Evolutionary conservation across 2,329 filamentous ascomycete genomes (phyloP).

Genomic region (Neonectria punicea): DNA sequence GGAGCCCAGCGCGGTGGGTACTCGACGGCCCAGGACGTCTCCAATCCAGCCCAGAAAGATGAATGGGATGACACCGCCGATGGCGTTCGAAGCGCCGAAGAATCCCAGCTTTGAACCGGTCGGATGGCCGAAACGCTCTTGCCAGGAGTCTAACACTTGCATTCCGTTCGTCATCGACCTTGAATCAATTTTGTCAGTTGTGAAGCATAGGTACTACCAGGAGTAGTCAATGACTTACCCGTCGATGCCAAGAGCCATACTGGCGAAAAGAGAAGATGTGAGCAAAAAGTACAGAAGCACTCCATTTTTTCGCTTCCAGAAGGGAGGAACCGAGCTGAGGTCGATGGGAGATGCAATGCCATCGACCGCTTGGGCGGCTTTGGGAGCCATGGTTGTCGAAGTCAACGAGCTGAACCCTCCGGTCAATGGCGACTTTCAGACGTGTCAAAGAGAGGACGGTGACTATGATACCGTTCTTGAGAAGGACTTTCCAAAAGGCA

Average conservation of each 20-base stretch:
- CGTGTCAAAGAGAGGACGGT: neutral
- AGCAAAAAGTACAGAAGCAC: slow-evolving; percentile 55
- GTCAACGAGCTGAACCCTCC: neutral
- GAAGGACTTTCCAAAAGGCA: neutral
- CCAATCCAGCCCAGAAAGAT: slow-evolving; percentile 50
- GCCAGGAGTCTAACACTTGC: slow-evolving; percentile 51
- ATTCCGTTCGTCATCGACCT: slow-evolving; percentile 52
- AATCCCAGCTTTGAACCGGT: slow-evolving; percentile 51
- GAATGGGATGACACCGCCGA: slow-evolving; percentile 54
- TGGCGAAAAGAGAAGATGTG: slow-evolving; percentile 55
- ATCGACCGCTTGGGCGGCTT: slow-evolving; percentile 45
- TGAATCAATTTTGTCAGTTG: neutral
- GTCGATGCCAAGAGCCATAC: slow-evolving; percentile 54
- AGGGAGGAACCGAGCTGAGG: slow-evolving; percentile 44
- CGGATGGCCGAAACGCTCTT: slow-evolving; percentile 51
- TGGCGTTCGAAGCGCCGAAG: slow-evolving; percentile 52
- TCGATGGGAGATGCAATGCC: slow-evolving; percentile 47
- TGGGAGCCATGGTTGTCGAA: slow-evolving; percentile 45
- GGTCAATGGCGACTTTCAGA: neutral
- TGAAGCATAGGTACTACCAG: neutral
- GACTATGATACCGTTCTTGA: neutral
- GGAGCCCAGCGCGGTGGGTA: slow-evolving; percentile 50
- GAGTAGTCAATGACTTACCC: slow-evolving; percentile 43
- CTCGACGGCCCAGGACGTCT: slow-evolving; percentile 48
- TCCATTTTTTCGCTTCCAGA: slow-evolving; percentile 54